Evolutionary conservation across 2,329 filamentous ascomycete genomes (phyloP).

Genomic region (Calonectria naviculata): DNA sequence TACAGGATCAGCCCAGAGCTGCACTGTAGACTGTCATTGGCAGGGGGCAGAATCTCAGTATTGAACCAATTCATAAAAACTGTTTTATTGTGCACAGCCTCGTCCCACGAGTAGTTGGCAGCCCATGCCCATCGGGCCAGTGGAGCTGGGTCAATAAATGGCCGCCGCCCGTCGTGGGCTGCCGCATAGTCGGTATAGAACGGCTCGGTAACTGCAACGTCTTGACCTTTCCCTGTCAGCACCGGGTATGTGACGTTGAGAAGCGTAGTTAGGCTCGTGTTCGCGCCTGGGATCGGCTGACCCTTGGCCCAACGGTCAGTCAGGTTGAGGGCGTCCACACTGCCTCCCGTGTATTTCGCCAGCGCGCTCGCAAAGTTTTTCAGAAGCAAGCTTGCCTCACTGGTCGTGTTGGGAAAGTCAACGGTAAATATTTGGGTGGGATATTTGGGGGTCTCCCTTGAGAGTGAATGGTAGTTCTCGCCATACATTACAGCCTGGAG

Average conservation of each 20-base stretch:
- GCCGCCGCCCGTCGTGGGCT: slow-evolving; percentile 45
- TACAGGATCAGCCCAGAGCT: not conserved
- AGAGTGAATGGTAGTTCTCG: slow-evolving; percentile 32
- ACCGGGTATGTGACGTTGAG: slow-evolving; percentile 48
- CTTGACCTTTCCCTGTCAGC: slow-evolving; percentile 52
- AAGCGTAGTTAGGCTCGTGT: slow-evolving; percentile 19
- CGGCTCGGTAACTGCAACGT: slow-evolving; percentile 46
- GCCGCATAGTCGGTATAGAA: slow-evolving; percentile 51
- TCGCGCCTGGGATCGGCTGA: not conserved
- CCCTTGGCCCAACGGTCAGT: not conserved
- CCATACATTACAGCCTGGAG: slow-evolving; percentile 42
- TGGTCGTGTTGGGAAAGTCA: not conserved
- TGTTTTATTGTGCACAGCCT: slow-evolving; percentile 62
- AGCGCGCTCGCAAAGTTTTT: not conserved
- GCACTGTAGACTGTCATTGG: not conserved
- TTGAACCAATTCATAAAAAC: slow-evolving; percentile 59
- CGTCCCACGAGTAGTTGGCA: slow-evolving; percentile 41
- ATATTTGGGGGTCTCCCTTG: not conserved
- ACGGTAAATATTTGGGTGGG: not conserved
- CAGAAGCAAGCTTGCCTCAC: not conserved
- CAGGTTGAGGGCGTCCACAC: not conserved
- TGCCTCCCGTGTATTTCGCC: not conserved
- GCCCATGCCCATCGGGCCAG: slow-evolving; percentile 50
- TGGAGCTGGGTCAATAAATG: slow-evolving; percentile 51
- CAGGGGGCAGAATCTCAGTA: not conserved